phyloP scores from a whole-genome alignment of 257 asterid genomes.

The Solanum medicagineum region DNA sequence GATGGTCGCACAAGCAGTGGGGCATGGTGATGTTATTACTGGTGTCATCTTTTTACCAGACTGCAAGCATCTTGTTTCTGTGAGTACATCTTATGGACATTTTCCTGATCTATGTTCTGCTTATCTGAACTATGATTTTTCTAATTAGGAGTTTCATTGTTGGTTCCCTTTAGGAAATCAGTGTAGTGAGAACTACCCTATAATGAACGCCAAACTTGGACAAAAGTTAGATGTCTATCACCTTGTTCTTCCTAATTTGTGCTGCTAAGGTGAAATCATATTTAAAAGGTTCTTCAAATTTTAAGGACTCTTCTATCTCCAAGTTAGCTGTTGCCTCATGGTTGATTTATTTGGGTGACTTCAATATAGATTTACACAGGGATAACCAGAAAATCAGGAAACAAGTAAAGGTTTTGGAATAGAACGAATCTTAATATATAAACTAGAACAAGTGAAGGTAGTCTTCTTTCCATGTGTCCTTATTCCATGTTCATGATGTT shows the following conservation, averaged over 20 bases:
- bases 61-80: conserved; percentile 59
- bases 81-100: conserved; percentile 15
- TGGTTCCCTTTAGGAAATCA: not conserved
- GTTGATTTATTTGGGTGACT: not conserved
- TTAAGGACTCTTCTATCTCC: not conserved
- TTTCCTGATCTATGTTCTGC: not conserved
- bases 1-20: conserved; percentile 54
- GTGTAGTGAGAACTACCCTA: not conserved
- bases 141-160: not conserved
- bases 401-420: not conserved
- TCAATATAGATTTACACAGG: not conserved
- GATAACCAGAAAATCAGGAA: not conserved
- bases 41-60: conserved; percentile 55
- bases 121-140: not conserved
- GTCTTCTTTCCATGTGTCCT: not conserved
- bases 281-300: not conserved
- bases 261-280: not conserved
- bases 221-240: not conserved
- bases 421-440: not conserved
- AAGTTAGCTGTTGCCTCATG: not conserved
- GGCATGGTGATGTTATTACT: conserved; percentile 47
- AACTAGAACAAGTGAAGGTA: not conserved
- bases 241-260: not conserved
- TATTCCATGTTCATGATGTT: not conserved
- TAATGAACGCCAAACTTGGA: not conserved